These are phyloP conservation scores for Blastobotrys ciferrii DNA, from an alignment of 1,139 yeast species.

Conservation along the genomic window DNA sequence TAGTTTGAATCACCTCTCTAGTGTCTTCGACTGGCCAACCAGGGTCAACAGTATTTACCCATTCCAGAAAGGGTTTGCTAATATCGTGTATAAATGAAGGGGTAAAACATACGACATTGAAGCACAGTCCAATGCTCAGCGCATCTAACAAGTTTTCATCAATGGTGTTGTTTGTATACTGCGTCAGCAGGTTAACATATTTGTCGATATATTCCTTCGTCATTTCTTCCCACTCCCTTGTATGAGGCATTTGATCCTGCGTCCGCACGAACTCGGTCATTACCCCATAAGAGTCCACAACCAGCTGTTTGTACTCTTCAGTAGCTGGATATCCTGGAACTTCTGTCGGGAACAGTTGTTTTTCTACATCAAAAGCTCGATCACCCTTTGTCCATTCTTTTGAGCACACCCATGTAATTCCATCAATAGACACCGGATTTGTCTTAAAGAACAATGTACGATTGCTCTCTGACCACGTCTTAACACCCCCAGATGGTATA, in stretches of 20 bases:
- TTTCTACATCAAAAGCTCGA: constrained; percentile 31
- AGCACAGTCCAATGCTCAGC: constrained; percentile 24
- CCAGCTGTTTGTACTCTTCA: constrained; percentile 39
- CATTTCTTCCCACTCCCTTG: constrained; percentile 6
- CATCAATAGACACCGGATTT: constrained; percentile 42
- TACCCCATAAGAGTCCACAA: constrained; percentile 35
- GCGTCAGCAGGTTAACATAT: constrained; percentile 16
- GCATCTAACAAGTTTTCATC: constrained; percentile 23
- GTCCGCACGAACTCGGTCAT: constrained; percentile 5
- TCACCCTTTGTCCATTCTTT: constrained; percentile 29
- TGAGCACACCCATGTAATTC: constrained; percentile 42
- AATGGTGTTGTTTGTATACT: constrained; percentile 14
- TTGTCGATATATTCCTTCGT: constrained; percentile 15
- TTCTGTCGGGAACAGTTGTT: constrained; percentile 41
- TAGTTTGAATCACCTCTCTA: constrained; percentile 32
- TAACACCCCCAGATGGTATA: constrained; percentile 34
- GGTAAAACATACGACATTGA: constrained; percentile 24
- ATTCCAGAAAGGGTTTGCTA: constrained; percentile 23
- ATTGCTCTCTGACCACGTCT: constrained; percentile 36
- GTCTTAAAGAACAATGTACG: constrained; percentile 44
- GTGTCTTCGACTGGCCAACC: constrained; percentile 22
- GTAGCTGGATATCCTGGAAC: constrained; percentile 42
- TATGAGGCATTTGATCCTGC: constrained; percentile 1
- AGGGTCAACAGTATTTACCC: constrained; percentile 29
- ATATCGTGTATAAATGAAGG: constrained; percentile 21